Evolutionary conservation across 2,329 filamentous ascomycete genomes (phyloP), one percentile per base, ranked within the genome.

Genomic region (Dryadomyces quercivorus): DNA sequence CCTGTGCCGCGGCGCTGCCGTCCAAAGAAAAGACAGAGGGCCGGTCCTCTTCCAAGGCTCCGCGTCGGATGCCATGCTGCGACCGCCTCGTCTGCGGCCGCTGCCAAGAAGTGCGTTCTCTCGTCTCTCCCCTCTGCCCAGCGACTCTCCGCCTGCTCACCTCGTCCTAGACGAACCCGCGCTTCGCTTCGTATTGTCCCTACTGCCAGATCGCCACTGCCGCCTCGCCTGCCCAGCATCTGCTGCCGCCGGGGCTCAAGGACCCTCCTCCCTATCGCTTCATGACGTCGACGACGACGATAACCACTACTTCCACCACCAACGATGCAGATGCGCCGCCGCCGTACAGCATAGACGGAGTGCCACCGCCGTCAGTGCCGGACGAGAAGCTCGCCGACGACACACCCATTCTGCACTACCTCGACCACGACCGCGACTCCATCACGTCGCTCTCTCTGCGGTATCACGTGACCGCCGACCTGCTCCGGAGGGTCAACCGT

Each of bases 361-460:
- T 18, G 7, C 47, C 16, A 0, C 20, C 40, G 12, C 40, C 36
- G 42, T 46, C 54, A 15, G 2, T 43, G 50, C 15, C 46, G 48
- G 53, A 45, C 34, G 13, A 31, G 42, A 34, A 9, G n/a, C n/a
- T 22, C 58, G 21, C 44, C 54, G 65, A 65, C 58, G 60, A 63
- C n/a, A 74, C 80, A 56, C 85, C 90, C 66, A 81, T 82, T 2
- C 70, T 91, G 15, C 88, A 93, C 66, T 89, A 89, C 67, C 72
- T 93, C 50, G 74, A 86, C 62, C 83, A 86, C 55, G 69, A 72
- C n/a, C 73, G 77, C 57, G 88, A 93, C 64, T 83, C 77, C 10
- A 70, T 92, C 59, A 62, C 73, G 20, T 86, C 84, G 1, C 70
- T 93, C 16, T 84, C 85, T 1, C 72, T 93, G 7, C 77, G 81